phyloP scores from a whole-genome alignment of 208 protist genomes.

The Ichthyophonus hoferi region DNA sequence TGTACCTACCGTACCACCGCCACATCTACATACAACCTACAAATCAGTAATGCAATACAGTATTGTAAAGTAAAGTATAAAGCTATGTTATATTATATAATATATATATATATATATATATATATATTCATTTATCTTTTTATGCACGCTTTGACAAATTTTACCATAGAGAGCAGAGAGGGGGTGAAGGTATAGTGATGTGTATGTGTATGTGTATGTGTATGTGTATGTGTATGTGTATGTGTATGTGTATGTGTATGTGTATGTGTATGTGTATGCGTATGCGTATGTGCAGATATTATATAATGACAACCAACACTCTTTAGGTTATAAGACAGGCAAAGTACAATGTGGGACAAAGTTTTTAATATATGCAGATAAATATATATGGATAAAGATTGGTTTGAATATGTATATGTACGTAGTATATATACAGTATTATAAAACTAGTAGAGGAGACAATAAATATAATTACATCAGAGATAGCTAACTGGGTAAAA shows the following conservation, averaged over 20 bases:
- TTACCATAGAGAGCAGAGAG: neutral
- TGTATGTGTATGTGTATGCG: neutral
- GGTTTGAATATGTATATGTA: neutral
- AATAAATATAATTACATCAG: neutral
- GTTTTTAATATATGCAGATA: no score
- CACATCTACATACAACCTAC: no score
- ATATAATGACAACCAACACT: neutral
- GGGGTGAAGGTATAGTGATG: neutral
- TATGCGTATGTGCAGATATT: neutral
- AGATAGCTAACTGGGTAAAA: no score
- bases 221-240: neutral
- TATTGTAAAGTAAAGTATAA: no score
- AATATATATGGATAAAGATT: no score
- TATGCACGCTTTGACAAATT: no score
- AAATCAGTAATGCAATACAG: no score
- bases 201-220: neutral
- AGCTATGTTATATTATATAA: no score
- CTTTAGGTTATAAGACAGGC: neutral
- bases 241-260: neutral
- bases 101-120: no score
- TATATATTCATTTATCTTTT: no score
- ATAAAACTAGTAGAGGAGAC: neutral
- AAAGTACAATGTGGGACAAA: neutral
- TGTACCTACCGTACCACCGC: neutral
- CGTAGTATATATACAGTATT: neutral